Base-by-base conservation (phyloP, 768 basidiomycete genomes). In the Hypholoma fasciculare region DNA sequence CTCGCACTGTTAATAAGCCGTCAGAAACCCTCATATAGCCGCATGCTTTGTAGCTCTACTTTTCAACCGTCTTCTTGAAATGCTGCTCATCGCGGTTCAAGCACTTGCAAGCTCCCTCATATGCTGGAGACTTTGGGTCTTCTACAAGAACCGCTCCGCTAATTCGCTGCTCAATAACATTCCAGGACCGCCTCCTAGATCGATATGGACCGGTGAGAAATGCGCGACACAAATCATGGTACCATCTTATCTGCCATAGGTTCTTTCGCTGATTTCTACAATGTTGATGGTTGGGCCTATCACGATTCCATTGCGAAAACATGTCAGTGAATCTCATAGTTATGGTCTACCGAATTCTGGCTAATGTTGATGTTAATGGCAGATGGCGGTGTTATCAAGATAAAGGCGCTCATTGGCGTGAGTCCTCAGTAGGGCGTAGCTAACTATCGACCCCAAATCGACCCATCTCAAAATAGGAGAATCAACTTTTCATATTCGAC, bases 401-500 rank as follows among this genome's bases (percentile, higher is more conserved):
- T 77, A 20, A 64, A 71, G 48, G 72, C 66, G 1, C 42, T 69
- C 3, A 63, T 77, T 20, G 72, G 74, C 14, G 77, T 77, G 44
- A 17, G 69, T 61, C 20, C 34, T 20, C 30, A 20, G 47, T 23
- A 20, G 5, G 9, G 23, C 9, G 7, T 17, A 3, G 12, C 12
- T 27, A 14, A 7, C 30, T 34, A 9, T n/a, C 46, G 13, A 19
- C 23, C 4, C 23, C 23, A 23, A 23, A 23, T 17, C 8, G 3
- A 4, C 3, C 40, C 7, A 14, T 19, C 27, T 17, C 34, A 8
- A 7, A 49, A 9, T 34, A 40, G 50, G 46, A 51, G 7, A 63
- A 70, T 46, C 64, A 68, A 36, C 67, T 81, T 6, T 75, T 74
- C 58, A 69, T 78, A 3, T 80, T 66, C 54, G 82, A 83, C 55